These are phyloP conservation scores for Fusarium chaquense DNA, from an alignment of 2,329 filamentous ascomycete species.

Conservation along the genomic window DNA sequence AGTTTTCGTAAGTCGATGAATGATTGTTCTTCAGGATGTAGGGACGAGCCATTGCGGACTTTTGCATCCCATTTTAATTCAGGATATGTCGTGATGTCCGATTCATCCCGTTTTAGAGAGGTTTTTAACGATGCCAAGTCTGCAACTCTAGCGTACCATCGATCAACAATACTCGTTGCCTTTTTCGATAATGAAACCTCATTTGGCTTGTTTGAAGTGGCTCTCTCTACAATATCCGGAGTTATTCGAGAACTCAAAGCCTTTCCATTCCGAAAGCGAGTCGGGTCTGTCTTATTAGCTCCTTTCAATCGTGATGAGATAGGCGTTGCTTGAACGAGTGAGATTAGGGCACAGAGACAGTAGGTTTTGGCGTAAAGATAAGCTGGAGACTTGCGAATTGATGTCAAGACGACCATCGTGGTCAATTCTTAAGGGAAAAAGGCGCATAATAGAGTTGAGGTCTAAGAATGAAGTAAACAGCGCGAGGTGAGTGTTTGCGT, in stretches of 20 bases:
- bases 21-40: conserved; percentile 21
- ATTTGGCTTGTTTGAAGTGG: not conserved
- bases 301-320: conserved; percentile 33
- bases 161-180: not conserved
- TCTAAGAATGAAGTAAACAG: not conserved
- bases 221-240: fast-evolving
- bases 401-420: conserved; percentile 42
- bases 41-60: conserved; percentile 25
- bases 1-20: conserved; percentile 33
- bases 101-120: conserved; percentile 20
- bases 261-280: not conserved
- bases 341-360: conserved; percentile 40
- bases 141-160: conserved; percentile 36
- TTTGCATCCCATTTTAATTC: conserved; percentile 40
- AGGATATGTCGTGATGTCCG: conserved; percentile 30
- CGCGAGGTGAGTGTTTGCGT: conserved; percentile 4
- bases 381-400: conserved; percentile 41
- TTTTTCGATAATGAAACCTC: not conserved
- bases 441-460: not conserved
- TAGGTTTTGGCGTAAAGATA: conserved; percentile 44
- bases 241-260: not conserved
- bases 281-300: not conserved
- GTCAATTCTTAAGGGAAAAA: fast-evolving
- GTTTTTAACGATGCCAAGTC: conserved; percentile 36
- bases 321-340: conserved; percentile 39